Percentiles rank a stretch among this genome's conserved stretches.
These are phyloP conservation scores for Zizania latifolia DNA, from an alignment of 176 grass and related monocot species.

Conservation along the genomic window DNA sequence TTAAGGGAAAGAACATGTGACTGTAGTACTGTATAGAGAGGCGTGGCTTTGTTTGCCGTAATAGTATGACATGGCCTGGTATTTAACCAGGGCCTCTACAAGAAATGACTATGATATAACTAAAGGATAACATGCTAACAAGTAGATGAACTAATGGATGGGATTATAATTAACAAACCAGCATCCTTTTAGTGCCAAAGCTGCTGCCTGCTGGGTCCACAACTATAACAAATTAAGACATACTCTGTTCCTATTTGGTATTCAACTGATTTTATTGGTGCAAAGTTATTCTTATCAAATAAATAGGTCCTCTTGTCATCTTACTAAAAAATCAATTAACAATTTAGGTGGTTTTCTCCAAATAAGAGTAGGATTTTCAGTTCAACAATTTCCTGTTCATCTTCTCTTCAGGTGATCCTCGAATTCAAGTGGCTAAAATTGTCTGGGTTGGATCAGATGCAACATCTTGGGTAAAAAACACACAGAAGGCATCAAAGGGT, in stretches of 20 bases:
- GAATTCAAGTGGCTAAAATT: constrained; percentile 74
- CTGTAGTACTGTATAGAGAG: background rate
- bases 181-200: background rate
- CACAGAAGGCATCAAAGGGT: constrained; percentile 44
- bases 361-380: background rate
- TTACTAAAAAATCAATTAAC: background rate
- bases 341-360: background rate
- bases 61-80: background rate
- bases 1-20: background rate
- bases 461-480: constrained; percentile 63
- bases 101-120: too few relatives aligned
- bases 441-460: constrained; percentile 73
- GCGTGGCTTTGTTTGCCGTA: too few relatives aligned
- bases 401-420: constrained; percentile 67
- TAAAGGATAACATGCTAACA: background rate
- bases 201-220: background rate
- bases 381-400: constrained; percentile 27
- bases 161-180: background rate
- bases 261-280: background rate
- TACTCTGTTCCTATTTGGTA: background rate
- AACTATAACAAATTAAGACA: background rate
- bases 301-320: background rate
- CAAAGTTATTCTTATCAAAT: background rate
- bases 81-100: too few relatives aligned
- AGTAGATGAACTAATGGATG: background rate